Conservation (phyloP, 441 rosid genomes). For the Croton laevigatus region DNA sequence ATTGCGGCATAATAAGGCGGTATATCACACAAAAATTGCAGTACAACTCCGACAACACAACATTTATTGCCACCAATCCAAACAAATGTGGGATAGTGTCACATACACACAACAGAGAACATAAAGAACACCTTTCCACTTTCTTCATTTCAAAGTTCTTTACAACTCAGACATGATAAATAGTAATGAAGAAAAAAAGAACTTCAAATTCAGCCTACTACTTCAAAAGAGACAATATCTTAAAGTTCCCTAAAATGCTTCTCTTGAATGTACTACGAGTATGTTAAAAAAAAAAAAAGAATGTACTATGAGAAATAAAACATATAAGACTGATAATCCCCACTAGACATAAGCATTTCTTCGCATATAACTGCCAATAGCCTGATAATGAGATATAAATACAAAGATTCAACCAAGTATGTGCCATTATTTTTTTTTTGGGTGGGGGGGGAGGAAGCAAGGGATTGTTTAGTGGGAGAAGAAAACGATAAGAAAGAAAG, state of each 20-base stretch:
- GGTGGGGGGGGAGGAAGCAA: too few species aligned
- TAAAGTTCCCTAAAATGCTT: too few species aligned
- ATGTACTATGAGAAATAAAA: neutral
- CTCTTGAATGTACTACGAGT: neutral
- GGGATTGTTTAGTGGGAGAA: neutral
- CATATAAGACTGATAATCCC: neutral
- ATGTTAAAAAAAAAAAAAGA: too few species aligned
- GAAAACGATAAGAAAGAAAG: neutral
- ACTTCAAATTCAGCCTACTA: too few species aligned
- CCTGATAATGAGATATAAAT: neutral
- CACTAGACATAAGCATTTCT: neutral
- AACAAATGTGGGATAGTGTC: neutral
- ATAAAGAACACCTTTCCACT: neutral
- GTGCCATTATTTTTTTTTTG: too few species aligned
- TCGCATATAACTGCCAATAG: neutral
- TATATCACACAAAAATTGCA: neutral
- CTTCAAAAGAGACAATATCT: neutral
- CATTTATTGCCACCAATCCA: neutral
- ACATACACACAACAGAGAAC: neutral
- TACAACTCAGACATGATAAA: neutral
- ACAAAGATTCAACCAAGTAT: too few species aligned
- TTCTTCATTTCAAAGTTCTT: neutral
- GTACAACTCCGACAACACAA: neutral
- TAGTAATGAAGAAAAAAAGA: neutral
- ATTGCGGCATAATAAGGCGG: slow-evolving; percentile 11